Conservation (phyloP, 345 rosid species). For the Populus simonii region DNA sequence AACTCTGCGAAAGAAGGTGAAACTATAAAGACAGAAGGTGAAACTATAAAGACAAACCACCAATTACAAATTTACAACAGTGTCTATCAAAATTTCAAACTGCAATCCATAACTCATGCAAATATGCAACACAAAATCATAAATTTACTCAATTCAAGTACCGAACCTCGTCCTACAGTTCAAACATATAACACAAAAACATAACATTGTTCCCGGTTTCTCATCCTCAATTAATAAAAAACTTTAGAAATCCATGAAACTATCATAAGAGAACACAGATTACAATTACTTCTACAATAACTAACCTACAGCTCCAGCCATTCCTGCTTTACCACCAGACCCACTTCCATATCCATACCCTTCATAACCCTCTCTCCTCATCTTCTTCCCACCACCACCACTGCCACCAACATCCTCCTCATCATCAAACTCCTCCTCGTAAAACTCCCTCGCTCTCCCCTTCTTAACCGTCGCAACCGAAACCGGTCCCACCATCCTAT, state of each 20-base stretch:
- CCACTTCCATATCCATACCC: conserved; percentile 50
- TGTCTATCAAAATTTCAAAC: too few species aligned
- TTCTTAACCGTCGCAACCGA: conserved; percentile 47
- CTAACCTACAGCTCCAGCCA: conserved; percentile 49
- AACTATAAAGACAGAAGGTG: too few species aligned
- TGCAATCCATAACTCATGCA: too few species aligned
- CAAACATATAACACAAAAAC: neutral
- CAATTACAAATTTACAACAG: too few species aligned
- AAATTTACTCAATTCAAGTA: too few species aligned
- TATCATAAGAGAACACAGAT: neutral
- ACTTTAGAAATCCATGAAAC: neutral
- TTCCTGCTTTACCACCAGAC: conserved; percentile 54
- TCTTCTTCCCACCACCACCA: conserved; percentile 65
- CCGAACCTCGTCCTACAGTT: neutral
- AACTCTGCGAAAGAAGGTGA: too few species aligned
- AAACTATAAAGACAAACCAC: too few species aligned
- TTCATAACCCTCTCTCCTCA: conserved; percentile 66
- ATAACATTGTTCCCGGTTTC: neutral
- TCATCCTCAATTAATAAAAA: too few species aligned
- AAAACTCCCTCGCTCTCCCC: conserved; percentile 57
- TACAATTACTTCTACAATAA: conserved; percentile 8
- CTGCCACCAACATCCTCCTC: conserved; percentile 29
- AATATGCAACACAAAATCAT: too few species aligned
- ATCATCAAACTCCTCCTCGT: conserved; percentile 60
- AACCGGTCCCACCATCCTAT: conserved; percentile 33